Evolutionary conservation across 805 yeast genomes (phyloP).

Genomic region (Debaryomyces prosopidis): DNA sequence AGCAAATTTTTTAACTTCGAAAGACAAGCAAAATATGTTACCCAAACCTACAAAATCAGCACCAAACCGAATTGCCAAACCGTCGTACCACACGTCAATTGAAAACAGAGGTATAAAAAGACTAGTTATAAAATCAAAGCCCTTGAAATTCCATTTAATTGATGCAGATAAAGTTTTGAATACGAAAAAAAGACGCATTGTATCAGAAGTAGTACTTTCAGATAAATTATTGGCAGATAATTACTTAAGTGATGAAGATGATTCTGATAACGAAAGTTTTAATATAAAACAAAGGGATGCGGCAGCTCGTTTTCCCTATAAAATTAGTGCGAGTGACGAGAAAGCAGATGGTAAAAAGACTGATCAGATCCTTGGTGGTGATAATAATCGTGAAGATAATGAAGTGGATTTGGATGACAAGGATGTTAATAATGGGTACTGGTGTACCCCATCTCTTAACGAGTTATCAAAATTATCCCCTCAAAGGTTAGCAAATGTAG

Average conservation of each 20-base stretch:
- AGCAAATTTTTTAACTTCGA: slow-evolving; percentile 17
- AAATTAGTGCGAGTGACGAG: slow-evolving; percentile 4
- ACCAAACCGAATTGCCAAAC: slow-evolving; percentile 8
- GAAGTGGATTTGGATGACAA: slow-evolving; percentile 8
- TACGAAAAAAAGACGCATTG: slow-evolving; percentile 30
- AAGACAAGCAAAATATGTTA: slow-evolving; percentile 4
- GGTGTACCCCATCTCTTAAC: slow-evolving; percentile 68
- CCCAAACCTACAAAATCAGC: slow-evolving; percentile 7
- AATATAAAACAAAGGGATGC: slow-evolving; percentile 4
- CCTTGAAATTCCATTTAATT: slow-evolving; percentile 40
- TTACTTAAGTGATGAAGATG: slow-evolving; percentile 23
- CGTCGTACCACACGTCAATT: slow-evolving; percentile 9
- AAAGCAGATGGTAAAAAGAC: slow-evolving; percentile 2
- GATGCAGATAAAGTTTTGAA: slow-evolving; percentile 42
- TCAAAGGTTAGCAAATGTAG: slow-evolving; percentile 53
- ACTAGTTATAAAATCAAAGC: slow-evolving; percentile 40
- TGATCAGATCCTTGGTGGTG: background rate
- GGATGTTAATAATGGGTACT: slow-evolving; percentile 46
- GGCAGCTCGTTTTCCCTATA: slow-evolving; percentile 14
- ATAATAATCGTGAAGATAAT: slow-evolving; percentile 9
- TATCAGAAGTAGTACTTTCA: slow-evolving; percentile 14
- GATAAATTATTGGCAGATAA: slow-evolving; percentile 17
- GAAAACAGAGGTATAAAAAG: slow-evolving; percentile 26
- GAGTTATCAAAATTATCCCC: slow-evolving; percentile 45
- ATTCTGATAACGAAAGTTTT: slow-evolving; percentile 15